Conservation (phyloP, 257 asterid species). For the Forsythia suspensa region DNA sequence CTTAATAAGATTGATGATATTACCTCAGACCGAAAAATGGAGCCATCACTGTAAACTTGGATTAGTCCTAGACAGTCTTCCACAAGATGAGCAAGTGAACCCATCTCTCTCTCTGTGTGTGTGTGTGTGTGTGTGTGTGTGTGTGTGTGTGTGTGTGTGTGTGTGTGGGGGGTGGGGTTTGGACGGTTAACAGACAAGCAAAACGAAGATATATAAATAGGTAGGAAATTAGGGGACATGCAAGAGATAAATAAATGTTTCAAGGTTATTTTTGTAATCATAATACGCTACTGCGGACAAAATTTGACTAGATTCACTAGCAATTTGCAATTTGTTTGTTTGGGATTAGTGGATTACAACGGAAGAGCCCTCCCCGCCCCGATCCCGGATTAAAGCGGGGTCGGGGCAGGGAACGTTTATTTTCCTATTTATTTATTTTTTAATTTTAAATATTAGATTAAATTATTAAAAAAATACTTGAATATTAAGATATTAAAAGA, state of each 20-base stretch:
- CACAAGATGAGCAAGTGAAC: constrained; percentile 43
- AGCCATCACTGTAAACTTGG: constrained; percentile 57
- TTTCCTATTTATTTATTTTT: no score
- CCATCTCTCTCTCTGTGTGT: constrained; percentile 35
- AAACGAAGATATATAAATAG: constrained; percentile 26
- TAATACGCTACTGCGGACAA: not conserved
- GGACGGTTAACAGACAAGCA: not conserved
- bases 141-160: no score
- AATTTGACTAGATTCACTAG: no score
- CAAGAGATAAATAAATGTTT: constrained; percentile 12
- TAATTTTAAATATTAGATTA: no score
- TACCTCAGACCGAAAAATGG: constrained; percentile 39
- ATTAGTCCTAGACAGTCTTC: constrained; percentile 57
- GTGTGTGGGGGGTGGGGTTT: not conserved
- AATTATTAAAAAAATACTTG: no score
- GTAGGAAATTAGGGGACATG: not conserved
- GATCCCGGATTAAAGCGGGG: no score
- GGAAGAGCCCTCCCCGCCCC: no score
- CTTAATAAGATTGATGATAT: not conserved
- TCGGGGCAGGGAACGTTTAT: no score
- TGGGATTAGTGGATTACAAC: no score
- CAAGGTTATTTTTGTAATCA: constrained; percentile 13
- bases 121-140: not conserved
- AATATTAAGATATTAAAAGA: no score
- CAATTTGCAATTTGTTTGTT: no score